Base-by-base conservation (phyloP, 805 yeast genomes). In the Pichia occidentalis region DNA sequence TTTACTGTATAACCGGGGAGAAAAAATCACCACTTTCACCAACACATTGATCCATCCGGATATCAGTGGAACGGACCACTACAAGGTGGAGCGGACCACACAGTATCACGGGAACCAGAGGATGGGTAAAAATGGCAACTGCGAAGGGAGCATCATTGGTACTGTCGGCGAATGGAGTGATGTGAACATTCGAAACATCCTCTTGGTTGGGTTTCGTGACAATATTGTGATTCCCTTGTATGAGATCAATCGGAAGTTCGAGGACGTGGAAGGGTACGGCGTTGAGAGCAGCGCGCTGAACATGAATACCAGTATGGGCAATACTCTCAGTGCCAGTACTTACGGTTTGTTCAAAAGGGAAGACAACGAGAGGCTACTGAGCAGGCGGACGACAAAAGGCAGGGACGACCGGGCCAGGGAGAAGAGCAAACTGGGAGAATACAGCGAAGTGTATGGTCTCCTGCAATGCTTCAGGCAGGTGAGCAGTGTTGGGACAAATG, bases 391-490 rank as follows among this genome's bases (percentile, higher is more conserved):
- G 12, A 42, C 24, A 31, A 44, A 37, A 34, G 57, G 45, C 23
- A 37, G 50, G 26, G 40, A 28, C 19, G 38, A 4, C 39, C 23
- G 14, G 29, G 19, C 10, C 30, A 18, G n/a, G 24, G 11, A 2
- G 29, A 32, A 19, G 22, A 7, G 5, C 20, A 17, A 16, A 17
- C 11, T 22, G 24, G 36, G 32, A 10, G 39, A 36, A 24, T 21
- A 44, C 18, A 47, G 36, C 19, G 44, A 44, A 11, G 55, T 48
- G 3, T 42, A 40, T 21, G 11, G 33, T 7, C 52, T 81, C 22
- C 55, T 77, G 9, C 85, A 78, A 49, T 81, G 90, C 49, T 70
- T 80, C 45, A 76, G 81, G 7, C 62, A 75, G 21, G 53, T 82
- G 22, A 67, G 70, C 16, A 64, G 75, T 1, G 66, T 77, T 3